phyloP scores from a whole-genome alignment of 345 rosid genomes.

The Brassica napus region DNA sequence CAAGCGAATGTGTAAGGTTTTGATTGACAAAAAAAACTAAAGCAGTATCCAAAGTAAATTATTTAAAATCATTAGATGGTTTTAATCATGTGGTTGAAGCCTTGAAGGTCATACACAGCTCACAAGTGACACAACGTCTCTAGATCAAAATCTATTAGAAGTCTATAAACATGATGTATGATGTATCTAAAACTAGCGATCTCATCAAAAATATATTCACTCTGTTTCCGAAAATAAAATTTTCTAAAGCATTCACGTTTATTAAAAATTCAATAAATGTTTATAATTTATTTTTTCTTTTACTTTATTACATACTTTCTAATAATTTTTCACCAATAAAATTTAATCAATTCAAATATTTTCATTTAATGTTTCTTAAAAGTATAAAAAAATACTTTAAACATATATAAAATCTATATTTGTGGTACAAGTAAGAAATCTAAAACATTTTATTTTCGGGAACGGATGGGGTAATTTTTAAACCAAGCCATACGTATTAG shows the following conservation, averaged over 20 bases:
- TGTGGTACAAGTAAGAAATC: no score
- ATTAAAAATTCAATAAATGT: no score
- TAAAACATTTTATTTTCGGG: no score
- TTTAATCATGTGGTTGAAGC: neutral
- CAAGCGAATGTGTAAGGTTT: slow-evolving; percentile 19
- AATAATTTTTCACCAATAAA: no score
- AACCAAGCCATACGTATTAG: neutral
- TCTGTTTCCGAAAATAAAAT: no score
- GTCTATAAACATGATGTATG: neutral
- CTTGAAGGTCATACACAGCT: neutral
- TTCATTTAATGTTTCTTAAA: no score
- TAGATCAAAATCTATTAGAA: neutral
- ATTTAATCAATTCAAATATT: no score
- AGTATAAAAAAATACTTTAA: no score
- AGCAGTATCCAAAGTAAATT: neutral
- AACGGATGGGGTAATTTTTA: neutral
- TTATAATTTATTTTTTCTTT: no score
- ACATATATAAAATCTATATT: no score
- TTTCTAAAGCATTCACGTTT: no score
- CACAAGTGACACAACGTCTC: neutral
- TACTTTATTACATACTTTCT: no score
- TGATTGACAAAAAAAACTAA: slow-evolving; percentile 2
- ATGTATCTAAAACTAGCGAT: neutral
- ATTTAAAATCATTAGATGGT: neutral
- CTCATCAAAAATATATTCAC: slow-evolving; percentile 13